Evolutionary conservation across 768 basidiomycete genomes (phyloP).

Genomic region (Boletus sp.): DNA sequence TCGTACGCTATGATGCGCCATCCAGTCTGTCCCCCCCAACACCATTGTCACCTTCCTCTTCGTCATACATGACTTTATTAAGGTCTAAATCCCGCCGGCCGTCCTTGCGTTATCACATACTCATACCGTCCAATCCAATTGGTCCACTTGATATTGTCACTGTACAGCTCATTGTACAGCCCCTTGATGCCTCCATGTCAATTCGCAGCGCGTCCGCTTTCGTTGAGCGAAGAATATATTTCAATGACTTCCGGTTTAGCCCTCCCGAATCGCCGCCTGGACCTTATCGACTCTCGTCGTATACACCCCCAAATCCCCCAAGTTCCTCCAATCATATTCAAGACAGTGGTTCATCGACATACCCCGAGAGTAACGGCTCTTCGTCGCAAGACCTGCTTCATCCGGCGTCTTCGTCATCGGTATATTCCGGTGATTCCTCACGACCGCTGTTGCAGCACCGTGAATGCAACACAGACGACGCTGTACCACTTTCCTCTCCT

Average conservation of each 20-base stretch:
- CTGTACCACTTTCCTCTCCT: conserved; percentile 6
- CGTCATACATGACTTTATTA: conserved; percentile 38
- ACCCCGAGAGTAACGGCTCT: conserved; percentile 6
- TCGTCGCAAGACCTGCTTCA: conserved; percentile 23
- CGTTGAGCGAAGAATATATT: conserved; percentile 69
- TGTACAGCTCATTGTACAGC: conserved; percentile 60
- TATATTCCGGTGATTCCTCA: conserved; percentile 25
- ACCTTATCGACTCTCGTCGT: conserved; percentile 17
- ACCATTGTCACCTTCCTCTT: conserved; percentile 34
- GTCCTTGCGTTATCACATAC: conserved; percentile 57
- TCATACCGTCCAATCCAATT: conserved; percentile 54
- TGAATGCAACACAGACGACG: conserved; percentile 14
- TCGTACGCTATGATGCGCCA: conserved; percentile 70
- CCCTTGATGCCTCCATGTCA: conserved; percentile 52
- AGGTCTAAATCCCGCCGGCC: conserved; percentile 59
- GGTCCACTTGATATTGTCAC: conserved; percentile 75
- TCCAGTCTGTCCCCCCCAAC: conserved; percentile 36
- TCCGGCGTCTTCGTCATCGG: conserved; percentile 21
- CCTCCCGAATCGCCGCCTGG: conserved; percentile 26
- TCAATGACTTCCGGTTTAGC: conserved; percentile 41
- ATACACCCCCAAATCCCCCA: conserved; percentile 21
- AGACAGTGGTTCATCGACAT: conserved; percentile 15
- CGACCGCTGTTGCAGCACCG: conserved; percentile 25
- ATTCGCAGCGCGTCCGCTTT: conserved; percentile 64
- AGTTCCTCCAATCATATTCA: conserved; percentile 29